Evolutionary conservation across 1,139 yeast genomes (phyloP).

Genomic region (Yarrowia galli): DNA sequence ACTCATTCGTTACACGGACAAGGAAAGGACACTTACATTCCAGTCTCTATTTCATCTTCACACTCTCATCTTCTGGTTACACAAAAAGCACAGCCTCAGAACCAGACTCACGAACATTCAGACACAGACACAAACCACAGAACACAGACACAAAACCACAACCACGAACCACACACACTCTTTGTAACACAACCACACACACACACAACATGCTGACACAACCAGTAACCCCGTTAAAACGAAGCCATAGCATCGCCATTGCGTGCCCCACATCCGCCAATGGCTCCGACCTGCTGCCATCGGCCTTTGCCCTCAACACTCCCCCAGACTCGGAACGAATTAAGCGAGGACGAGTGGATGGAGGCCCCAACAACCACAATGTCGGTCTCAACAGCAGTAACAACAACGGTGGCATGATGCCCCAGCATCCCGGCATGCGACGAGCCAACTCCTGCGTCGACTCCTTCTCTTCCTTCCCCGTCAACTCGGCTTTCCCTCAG

Average conservation of each 20-base stretch:
- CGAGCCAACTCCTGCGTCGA: conserved; percentile 27
- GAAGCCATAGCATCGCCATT: conserved; percentile 34
- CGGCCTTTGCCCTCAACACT: conserved; percentile 36
- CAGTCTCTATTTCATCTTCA: too few species aligned
- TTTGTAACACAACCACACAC: neutral
- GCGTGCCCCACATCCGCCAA: conserved; percentile 26
- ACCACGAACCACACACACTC: neutral
- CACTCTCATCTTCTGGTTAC: too few species aligned
- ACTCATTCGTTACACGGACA: neutral
- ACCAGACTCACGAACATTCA: too few species aligned
- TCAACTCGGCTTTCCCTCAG: conserved; percentile 8
- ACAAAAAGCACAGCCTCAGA: neutral
- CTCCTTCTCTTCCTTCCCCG: conserved; percentile 31
- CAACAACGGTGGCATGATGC: conserved; percentile 2
- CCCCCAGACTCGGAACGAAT: conserved; percentile 36
- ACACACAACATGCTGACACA: conserved; percentile 35
- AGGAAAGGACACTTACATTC: too few species aligned
- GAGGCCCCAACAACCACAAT: neutral
- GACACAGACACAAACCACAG: neutral
- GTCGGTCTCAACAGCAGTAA: neutral
- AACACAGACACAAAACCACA: neutral
- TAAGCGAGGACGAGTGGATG: conserved; percentile 21
- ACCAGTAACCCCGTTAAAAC: conserved; percentile 37
- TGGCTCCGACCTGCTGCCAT: conserved; percentile 33
- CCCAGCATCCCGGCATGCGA: conserved; percentile 23